Evolutionary conservation across 2,329 filamentous ascomycete genomes (phyloP), one percentile per base, ranked within the genome.

Genomic region (Penicillium capsulatum): DNA sequence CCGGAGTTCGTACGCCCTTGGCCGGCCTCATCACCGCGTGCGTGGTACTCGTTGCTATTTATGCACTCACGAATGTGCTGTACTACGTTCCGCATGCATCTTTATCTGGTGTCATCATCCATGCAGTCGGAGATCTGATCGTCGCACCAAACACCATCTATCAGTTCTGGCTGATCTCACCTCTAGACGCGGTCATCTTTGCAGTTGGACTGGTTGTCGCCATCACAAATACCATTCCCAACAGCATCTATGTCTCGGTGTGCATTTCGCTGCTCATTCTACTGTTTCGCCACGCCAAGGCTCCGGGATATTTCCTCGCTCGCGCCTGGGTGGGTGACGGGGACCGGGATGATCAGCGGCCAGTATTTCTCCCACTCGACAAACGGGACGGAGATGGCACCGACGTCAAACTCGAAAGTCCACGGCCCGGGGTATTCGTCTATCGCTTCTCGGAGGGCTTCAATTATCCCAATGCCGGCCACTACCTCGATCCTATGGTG

Each of bases 391-490:
- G 89, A 19, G 87, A 85, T 1, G 95, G 95, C 61, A 88, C 89
- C 0, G 73, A 81, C 16, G 74, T 95, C 32, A 75, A 82, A n/a
- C 71, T 92, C 11, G 73, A 84, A 41, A 79, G 77, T 31, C 88
- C 90, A 1, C 86, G 91, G 53, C 89, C 89, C 1, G 91, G 91
- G 22, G 75, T 96, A 47, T 94, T 95, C 66, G 92, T 96, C 56
- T 96, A 92, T 69, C 81, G 89, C 31, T 94, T 94, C 63, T 80
- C 84, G 0, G 89, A 95, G 66, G 86, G 88, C 20, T 94, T 94
- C 73, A 92, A 90, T 67, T 96, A 95, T 57, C 86, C 89, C 41
- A 96, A 94, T 53, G 87, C 87, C 9, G 85, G 85, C 54, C 81
- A 86, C 59, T 87, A 91, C 44, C 76, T 94, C 39, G 87, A 94